A percentile compares a stretch with the other conserved stretches of the same genome.
phyloP scores from a whole-genome alignment of 768 basidiomycete genomes.

The Pulveroboletus sp. region DNA sequence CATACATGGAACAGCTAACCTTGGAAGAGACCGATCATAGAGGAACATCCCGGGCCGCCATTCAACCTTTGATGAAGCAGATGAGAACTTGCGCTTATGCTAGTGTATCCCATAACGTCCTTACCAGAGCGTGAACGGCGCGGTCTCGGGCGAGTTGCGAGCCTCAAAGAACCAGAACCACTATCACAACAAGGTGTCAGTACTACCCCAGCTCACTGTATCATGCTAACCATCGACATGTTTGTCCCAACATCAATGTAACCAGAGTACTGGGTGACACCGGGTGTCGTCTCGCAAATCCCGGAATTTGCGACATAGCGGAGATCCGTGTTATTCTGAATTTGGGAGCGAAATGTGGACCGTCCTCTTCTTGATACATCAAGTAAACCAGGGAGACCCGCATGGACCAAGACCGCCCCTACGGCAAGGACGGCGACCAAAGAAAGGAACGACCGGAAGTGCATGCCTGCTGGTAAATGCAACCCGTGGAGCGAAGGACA shows the following conservation, averaged over 20 bases:
- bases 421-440: constrained; percentile 23
- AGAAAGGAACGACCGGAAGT: constrained; percentile 26
- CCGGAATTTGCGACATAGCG: constrained; percentile 56
- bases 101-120: neutral
- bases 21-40: constrained; percentile 64
- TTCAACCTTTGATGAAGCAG: constrained; percentile 39
- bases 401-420: neutral
- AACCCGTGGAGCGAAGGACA: too few species aligned
- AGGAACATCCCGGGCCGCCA: constrained; percentile 59
- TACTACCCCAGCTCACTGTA: neutral
- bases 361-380: neutral
- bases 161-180: constrained; percentile 78
- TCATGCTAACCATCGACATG: constrained; percentile 49
- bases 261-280: constrained; percentile 55
- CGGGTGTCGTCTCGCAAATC: constrained; percentile 61
- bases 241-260: constrained; percentile 54
- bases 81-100: neutral
- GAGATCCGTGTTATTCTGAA: constrained; percentile 28
- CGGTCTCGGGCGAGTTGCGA: constrained; percentile 51
- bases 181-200: constrained; percentile 28
- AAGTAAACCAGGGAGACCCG: neutral
- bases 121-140: constrained; percentile 60
- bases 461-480: constrained; percentile 10
- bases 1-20: constrained; percentile 28
- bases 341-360: constrained; percentile 12